phyloP scores from a whole-genome alignment of 805 yeast genomes.

The Candida silvatica region DNA sequence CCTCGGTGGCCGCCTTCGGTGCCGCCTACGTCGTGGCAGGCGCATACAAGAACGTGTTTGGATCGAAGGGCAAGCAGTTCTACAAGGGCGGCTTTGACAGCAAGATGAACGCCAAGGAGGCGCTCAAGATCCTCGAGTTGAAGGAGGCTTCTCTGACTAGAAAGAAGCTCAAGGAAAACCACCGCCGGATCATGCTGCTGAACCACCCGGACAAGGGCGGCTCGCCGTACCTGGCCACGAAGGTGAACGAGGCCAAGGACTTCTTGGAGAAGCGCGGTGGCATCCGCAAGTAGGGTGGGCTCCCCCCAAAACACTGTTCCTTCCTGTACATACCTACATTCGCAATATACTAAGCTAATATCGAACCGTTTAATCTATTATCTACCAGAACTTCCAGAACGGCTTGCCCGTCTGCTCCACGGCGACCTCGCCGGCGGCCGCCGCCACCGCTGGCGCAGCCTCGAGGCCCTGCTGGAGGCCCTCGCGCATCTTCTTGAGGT shows the following conservation, averaged over 20 bases:
- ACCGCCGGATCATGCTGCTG: slow-evolving; percentile 74
- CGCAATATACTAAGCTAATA: not conserved
- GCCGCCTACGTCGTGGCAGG: slow-evolving; percentile 61
- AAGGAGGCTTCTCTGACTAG: slow-evolving; percentile 56
- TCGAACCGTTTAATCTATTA: not conserved
- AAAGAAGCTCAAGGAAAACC: slow-evolving; percentile 66
- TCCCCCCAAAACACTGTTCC: not conserved
- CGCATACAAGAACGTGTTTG: slow-evolving; percentile 52
- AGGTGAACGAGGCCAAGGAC: slow-evolving; percentile 88
- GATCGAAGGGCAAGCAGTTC: slow-evolving; percentile 60
- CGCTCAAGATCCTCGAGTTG: slow-evolving; percentile 72
- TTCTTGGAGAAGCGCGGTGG: slow-evolving; percentile 61
- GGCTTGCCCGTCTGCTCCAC: slow-evolving; percentile 7
- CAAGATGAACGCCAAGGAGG: slow-evolving; percentile 89
- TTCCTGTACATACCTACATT: not conserved
- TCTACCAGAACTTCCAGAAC: slow-evolving; percentile 23
- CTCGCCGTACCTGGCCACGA: slow-evolving; percentile 79
- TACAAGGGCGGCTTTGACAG: slow-evolving; percentile 83
- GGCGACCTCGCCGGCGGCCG: not conserved
- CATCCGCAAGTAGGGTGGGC: too few relatives aligned
- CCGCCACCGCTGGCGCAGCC: not conserved
- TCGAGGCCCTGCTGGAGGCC: slow-evolving; percentile 3
- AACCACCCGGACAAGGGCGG: slow-evolving; percentile 97
- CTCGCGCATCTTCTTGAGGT: slow-evolving; percentile 11
- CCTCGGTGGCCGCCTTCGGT: slow-evolving; percentile 63